Base-by-base conservation (phyloP, 2,329 filamentous ascomycete genomes). In the Ophiosphaerella narmari region DNA sequence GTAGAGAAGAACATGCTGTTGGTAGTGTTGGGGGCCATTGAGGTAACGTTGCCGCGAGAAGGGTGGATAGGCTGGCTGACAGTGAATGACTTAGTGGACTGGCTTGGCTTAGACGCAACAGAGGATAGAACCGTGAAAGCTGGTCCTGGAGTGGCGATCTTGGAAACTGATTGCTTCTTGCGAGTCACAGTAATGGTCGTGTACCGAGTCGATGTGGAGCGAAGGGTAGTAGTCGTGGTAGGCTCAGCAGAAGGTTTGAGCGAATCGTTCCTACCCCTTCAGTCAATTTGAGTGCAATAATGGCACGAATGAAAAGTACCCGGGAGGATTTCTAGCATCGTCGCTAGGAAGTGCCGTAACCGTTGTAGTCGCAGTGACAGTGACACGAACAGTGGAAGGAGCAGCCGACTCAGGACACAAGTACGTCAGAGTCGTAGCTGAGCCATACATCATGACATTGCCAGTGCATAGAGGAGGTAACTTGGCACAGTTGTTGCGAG, bases 401-500 rank as follows among this genome's bases (percentile, higher is more conserved):
- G 32, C 39, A 24, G 24, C 37, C 23, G 47, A 45, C 45, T 54
- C 47, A 7, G 61, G 54, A 34, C 64, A 67, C 6, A 66, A 42
- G 31, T 65, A 67, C 29, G 62, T 65, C 18, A 66, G 33, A n/a
- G 40, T 57, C 4, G 52, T 66, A n/a, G 54, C 44, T 14, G 38
- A 16, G 13, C 61, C 61, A 8, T 46, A 34, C 23, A 66, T 39
- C 46, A 57, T 46, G 12, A 43, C 61, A 5, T 49, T 12, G n/a
- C 49, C 59, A 7, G 63, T 65, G 45, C 64, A 67, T 13, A 67
- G 53, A 41, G 48, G 52, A 12, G 62, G 58, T 14, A 58, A 49
- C 54, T 47, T 40, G 4, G 46, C 21, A 21, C 61, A 65, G 46
- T 24, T 35, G 14, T 51, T 46, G 34, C 53, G 52, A 43, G 50